These are phyloP conservation scores for Wallacemonas rigidus DNA, from an alignment of 208 protist genomes.

Conservation along the genomic window DNA sequence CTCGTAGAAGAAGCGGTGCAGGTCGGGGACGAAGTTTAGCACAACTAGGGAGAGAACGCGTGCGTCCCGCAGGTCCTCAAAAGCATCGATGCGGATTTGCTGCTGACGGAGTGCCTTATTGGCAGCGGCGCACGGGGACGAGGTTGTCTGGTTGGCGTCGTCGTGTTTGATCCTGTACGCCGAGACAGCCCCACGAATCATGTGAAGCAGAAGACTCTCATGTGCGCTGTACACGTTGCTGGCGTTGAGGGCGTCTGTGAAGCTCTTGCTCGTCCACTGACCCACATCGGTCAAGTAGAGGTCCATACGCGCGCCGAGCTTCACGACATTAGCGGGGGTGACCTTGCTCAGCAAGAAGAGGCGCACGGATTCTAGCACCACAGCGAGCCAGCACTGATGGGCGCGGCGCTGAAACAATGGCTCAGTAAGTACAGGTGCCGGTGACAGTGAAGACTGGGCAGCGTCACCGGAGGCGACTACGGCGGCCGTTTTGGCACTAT, in stretches of 20 bases:
- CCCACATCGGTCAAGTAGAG: conserved; percentile 11
- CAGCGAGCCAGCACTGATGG: conserved; percentile 64
- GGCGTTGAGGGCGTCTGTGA: conserved; percentile 30
- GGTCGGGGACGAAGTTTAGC: conserved; percentile 62
- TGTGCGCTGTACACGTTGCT: conserved; percentile 90
- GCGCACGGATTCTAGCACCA: conserved; percentile 81
- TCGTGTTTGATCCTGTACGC: conserved; percentile 15
- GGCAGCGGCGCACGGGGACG: background rate
- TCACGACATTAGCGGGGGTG: conserved; percentile 23
- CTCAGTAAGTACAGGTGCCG: conserved; percentile 17
- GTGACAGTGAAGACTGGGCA: background rate
- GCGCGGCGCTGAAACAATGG: conserved; percentile 44
- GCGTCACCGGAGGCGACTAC: too few relatives aligned
- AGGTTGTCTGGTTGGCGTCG: background rate
- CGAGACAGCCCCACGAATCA: conserved; percentile 11
- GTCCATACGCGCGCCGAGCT: conserved; percentile 13
- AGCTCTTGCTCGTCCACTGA: conserved; percentile 34
- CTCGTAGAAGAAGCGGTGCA: conserved; percentile 36
- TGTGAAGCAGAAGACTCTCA: conserved; percentile 81
- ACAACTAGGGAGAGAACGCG: conserved; percentile 66
- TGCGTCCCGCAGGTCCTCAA: conserved; percentile 81
- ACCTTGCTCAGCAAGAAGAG: conserved; percentile 78
- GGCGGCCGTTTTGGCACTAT: too few relatives aligned
- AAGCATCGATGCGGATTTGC: conserved; percentile 33
- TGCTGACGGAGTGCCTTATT: conserved; percentile 3